phyloP scores from a whole-genome alignment of 768 basidiomycete genomes.

The Macrolepiota fuliginosa region DNA sequence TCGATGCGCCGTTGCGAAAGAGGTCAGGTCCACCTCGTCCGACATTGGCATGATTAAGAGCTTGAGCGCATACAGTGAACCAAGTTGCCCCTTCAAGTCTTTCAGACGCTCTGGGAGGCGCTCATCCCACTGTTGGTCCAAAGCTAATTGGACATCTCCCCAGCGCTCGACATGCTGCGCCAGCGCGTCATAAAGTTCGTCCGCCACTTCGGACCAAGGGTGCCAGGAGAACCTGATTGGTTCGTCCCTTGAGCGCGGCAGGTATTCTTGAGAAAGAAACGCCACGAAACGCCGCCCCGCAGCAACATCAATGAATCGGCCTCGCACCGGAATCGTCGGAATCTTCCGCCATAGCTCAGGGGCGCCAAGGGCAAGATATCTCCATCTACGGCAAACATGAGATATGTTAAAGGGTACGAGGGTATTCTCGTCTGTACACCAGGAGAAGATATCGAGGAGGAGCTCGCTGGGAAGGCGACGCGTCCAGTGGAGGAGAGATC shows the following conservation, averaged over 20 bases:
- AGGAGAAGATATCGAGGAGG: background rate
- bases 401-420: constrained; percentile 21
- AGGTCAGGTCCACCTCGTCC: no score
- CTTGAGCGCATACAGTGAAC: background rate
- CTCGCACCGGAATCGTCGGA: background rate
- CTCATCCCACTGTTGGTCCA: background rate
- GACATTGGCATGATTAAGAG: background rate
- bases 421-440: background rate
- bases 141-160: background rate
- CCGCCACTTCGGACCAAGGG: background rate
- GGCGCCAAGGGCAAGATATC: constrained; percentile 30
- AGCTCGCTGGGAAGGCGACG: background rate
- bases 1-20: background rate
- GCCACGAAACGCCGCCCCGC: background rate
- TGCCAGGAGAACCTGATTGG: background rate
- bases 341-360: constrained; percentile 41
- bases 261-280: background rate
- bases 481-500: background rate
- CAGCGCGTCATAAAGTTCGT: background rate
- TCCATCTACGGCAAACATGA: constrained; percentile 42
- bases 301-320: background rate
- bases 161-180: background rate
- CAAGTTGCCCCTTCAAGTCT: background rate
- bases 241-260: background rate
- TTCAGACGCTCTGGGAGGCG: background rate